phyloP scores from a whole-genome alignment of 2,329 filamentous ascomycete genomes.

The Phaeomoniella chlamydospora region DNA sequence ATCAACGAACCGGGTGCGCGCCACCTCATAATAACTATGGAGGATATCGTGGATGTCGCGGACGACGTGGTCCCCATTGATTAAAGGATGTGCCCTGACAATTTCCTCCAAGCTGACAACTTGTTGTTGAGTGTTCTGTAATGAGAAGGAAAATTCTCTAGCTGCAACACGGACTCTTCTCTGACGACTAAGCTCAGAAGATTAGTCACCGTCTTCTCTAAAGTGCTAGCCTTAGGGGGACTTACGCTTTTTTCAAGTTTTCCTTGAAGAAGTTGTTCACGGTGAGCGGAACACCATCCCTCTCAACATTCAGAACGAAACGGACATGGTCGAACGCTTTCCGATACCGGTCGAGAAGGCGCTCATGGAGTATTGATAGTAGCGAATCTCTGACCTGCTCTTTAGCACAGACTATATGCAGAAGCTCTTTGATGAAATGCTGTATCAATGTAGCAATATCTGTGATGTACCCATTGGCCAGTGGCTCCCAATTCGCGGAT shows the following conservation, averaged over 20 bases:
- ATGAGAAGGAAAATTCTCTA: background rate
- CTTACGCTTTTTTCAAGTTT: slow-evolving; percentile 24
- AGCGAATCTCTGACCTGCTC: slow-evolving; percentile 26
- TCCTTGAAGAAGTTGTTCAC: slow-evolving; percentile 39
- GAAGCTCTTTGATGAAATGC: slow-evolving; percentile 30
- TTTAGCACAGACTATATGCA: slow-evolving; percentile 31
- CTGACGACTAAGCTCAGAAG: background rate
- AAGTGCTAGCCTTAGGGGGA: no score
- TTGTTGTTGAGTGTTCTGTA: background rate
- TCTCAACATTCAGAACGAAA: slow-evolving; percentile 40
- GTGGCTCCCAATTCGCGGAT: slow-evolving; percentile 34
- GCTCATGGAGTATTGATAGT: slow-evolving; percentile 26
- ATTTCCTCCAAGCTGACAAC: slow-evolving; percentile 6
- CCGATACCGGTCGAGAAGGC: slow-evolving; percentile 31
- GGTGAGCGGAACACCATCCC: slow-evolving; percentile 29
- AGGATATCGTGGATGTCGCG: slow-evolving; percentile 48
- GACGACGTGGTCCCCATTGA: slow-evolving; percentile 22
- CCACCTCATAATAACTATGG: slow-evolving; percentile 46
- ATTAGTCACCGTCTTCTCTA: background rate
- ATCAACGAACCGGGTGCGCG: slow-evolving; percentile 48
- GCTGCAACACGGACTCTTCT: slow-evolving; percentile 1
- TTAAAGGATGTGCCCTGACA: slow-evolving; percentile 11
- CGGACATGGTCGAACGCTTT: slow-evolving; percentile 32
- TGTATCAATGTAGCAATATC: slow-evolving; percentile 38
- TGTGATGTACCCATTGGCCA: slow-evolving; percentile 36